These are phyloP conservation scores for Aureobasidium vineae DNA, from an alignment of 2,329 filamentous ascomycete species.

Conservation along the genomic window DNA sequence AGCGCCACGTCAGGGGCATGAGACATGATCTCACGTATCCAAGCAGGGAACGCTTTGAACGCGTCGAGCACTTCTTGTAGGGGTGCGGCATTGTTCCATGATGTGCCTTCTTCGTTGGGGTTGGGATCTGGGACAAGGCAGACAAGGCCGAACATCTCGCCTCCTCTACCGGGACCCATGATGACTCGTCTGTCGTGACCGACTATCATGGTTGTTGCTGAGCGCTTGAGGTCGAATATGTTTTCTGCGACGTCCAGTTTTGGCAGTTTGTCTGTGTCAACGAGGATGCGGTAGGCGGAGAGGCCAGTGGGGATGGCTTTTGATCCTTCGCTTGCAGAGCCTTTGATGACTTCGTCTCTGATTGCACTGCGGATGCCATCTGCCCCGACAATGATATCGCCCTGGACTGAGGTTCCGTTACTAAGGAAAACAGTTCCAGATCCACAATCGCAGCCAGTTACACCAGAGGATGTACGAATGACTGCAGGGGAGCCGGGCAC, in stretches of 20 bases:
- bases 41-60: slow-evolving; percentile 45
- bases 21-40: slow-evolving; percentile 41
- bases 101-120: slow-evolving; percentile 43
- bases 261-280: slow-evolving; percentile 32
- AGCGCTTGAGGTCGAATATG: slow-evolving; percentile 40
- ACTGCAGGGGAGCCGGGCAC: slow-evolving; percentile 33
- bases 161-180: slow-evolving; percentile 48
- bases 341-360: slow-evolving; percentile 32
- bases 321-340: slow-evolving; percentile 19
- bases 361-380: slow-evolving; percentile 40
- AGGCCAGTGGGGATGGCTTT: slow-evolving; percentile 40
- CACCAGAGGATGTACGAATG: slow-evolving; percentile 35
- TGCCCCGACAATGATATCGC: slow-evolving; percentile 41
- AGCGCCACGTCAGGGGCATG: slow-evolving; percentile 41
- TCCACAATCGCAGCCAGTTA: slow-evolving; percentile 32
- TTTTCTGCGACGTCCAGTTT: slow-evolving; percentile 25
- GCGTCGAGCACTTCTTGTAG: slow-evolving; percentile 42
- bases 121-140: slow-evolving; percentile 48
- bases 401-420: slow-evolving; percentile 32
- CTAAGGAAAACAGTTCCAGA: slow-evolving; percentile 38
- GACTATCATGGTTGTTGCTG: slow-evolving; percentile 50
- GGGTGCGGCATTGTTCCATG: slow-evolving; percentile 44
- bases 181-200: slow-evolving; percentile 43
- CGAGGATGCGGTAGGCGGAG: slow-evolving; percentile 44
- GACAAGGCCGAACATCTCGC: slow-evolving; percentile 46